Evolutionary conservation across 768 basidiomycete species (phyloP).

Genomic region (Sarcodon aspratus): DNA sequence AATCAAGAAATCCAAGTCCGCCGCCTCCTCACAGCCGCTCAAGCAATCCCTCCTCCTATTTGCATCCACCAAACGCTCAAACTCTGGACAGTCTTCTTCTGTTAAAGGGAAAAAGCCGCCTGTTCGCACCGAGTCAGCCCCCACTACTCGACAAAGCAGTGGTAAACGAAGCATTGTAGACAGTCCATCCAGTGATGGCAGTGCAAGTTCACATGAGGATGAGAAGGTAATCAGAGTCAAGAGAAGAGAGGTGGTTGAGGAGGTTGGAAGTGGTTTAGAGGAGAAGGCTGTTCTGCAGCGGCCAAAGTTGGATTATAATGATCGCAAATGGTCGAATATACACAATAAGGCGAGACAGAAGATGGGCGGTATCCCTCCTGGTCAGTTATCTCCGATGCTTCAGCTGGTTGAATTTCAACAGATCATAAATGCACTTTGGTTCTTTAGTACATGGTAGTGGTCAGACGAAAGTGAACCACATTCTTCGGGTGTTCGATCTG

Average conservation of each 20-base stretch:
- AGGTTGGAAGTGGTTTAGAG: background rate
- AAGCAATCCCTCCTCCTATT: slow-evolving; percentile 2
- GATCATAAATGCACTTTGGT: background rate
- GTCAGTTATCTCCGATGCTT: slow-evolving; percentile 30
- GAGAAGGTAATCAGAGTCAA: slow-evolving; percentile 2
- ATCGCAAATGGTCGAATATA: slow-evolving; percentile 39
- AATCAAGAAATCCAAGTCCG: slow-evolving; percentile 1
- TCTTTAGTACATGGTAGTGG: slow-evolving; percentile 51
- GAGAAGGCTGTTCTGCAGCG: slow-evolving; percentile 8
- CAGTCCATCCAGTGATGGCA: background rate
- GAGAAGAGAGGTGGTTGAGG: slow-evolving; percentile 1
- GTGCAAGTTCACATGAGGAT: background rate
- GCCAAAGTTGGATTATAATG: slow-evolving; percentile 35
- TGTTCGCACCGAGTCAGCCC: background rate
- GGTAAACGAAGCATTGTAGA: background rate
- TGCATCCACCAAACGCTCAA: background rate
- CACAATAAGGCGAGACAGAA: slow-evolving; percentile 34
- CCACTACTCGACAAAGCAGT: background rate
- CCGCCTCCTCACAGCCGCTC: background rate
- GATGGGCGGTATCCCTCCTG: slow-evolving; percentile 45
- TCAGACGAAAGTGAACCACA: slow-evolving; percentile 54
- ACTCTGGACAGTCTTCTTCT: background rate
- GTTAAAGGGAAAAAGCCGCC: background rate
- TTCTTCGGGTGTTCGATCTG: slow-evolving; percentile 75
- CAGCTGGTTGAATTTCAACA: background rate